Base-by-base conservation (phyloP, 2,329 filamentous ascomycete species). In the Capronia epimyces region DNA sequence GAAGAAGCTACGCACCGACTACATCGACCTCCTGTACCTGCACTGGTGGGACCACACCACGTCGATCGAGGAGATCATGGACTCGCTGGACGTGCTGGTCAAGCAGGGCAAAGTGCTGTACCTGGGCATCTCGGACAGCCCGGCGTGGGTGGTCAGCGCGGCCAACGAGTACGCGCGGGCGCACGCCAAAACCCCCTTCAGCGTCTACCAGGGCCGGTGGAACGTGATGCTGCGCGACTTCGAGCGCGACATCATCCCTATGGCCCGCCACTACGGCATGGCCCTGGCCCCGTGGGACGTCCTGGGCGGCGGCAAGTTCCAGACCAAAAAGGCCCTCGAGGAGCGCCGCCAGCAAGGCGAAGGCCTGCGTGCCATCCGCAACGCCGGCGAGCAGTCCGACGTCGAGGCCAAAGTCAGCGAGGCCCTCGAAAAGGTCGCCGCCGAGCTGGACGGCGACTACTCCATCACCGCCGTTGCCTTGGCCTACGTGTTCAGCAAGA, bases 131-230 rank as follows among this genome's bases (percentile, higher is more conserved):
- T 25, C n/a, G 13, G 46, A 56, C 24, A 48, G 46, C 5, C 53
- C 53, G 24, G 53, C 53, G 3, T 56, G 53, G 53, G 61, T 75
- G 1, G 72, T 75, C 1, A 63, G 63, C 39, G 71, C 71, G 42
- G 71, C 71, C 0, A 76, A 77, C 49, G 60, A 71, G 66, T 66
- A 88, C 62, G 86, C 86, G 3, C 78, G 82, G 36, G 75, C 79
- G 55, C 79, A 87, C 55, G 83, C 82, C 15, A 73, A 87, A 21
- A 79, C 80, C 1, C 82, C 78, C 31, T 89, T 89, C 69, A 77
- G 73, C 24, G 77, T 86, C 27, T 87, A 86, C 65, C 81, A 85
- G 66, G 84, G 83, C 12, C 71, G 68, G 8, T 87, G 82, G 81
- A 78, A 70, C 22, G 73, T 76, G 13, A 74, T 70, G 1, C 72